Conservation (phyloP, 2,329 filamentous ascomycete species). For the Pestalotiopsis sp. region DNA sequence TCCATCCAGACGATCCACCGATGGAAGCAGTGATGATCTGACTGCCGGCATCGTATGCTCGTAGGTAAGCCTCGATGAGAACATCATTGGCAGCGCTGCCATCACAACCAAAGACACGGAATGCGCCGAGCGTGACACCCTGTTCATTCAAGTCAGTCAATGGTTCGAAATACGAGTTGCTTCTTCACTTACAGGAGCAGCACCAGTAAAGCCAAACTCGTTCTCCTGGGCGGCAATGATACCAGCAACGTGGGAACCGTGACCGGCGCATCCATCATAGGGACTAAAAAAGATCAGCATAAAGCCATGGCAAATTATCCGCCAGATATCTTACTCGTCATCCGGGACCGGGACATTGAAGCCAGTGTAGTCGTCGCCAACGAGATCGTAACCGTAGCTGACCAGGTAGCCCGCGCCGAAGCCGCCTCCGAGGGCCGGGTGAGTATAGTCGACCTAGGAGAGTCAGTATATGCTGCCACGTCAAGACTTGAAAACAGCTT, state of each 20-base stretch:
- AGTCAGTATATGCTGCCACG: slow-evolving; percentile 14
- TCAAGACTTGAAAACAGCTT: slow-evolving; percentile 27
- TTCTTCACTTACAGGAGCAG: slow-evolving; percentile 42
- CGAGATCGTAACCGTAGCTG: slow-evolving; percentile 56
- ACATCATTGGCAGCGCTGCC: slow-evolving; percentile 56
- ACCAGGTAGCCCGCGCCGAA: slow-evolving; percentile 63
- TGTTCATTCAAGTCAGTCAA: neutral
- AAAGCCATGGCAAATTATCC: neutral
- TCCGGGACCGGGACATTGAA: slow-evolving; percentile 29
- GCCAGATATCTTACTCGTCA: slow-evolving; percentile 21
- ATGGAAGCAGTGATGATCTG: slow-evolving; percentile 60
- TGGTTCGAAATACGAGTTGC: neutral
- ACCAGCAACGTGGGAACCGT: slow-evolving; percentile 64
- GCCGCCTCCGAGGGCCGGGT: slow-evolving; percentile 65
- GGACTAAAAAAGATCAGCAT: slow-evolving; percentile 37
- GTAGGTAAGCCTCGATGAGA: slow-evolving; percentile 60
- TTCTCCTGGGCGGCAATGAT: slow-evolving; percentile 62
- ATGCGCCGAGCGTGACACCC: slow-evolving; percentile 55
- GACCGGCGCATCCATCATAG: slow-evolving; percentile 56
- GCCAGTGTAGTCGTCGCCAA: slow-evolving; percentile 55
- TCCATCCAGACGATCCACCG: slow-evolving; percentile 53
- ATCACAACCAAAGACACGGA: slow-evolving; percentile 58
- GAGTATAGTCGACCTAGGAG: slow-evolving; percentile 58
- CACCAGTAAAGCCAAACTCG: slow-evolving; percentile 56
- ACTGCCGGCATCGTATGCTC: slow-evolving; percentile 61